Base-by-base conservation (phyloP, 2,329 filamentous ascomycete species). In the Sporothrix brunneoviolacea region DNA sequence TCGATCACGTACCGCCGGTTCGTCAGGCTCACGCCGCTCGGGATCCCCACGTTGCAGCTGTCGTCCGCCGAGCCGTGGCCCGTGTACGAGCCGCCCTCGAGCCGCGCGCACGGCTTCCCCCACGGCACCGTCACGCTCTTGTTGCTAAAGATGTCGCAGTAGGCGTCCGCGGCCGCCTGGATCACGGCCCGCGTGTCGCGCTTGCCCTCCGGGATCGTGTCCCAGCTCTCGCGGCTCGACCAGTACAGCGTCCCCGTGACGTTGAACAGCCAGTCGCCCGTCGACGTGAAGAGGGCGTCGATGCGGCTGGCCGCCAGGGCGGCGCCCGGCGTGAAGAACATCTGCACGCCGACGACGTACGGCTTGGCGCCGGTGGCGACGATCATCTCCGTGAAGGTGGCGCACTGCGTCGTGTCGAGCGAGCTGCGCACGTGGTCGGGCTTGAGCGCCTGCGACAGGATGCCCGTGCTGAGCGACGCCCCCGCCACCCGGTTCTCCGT, bases 371-470 rank as follows among this genome's bases (percentile, higher is more conserved):
- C 43, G n/a, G 51, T 47, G 27, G 60, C 58, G 4, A 64, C 61
- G 16, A 67, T 60, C 54, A 66, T 59, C 58, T 69, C 66, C 15
- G 64, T 67, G 59, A 61, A 69, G 16, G 65, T 65, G 8, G 64
- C 63, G 57, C 66, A 68, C 40, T 60, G 57, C 15, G 59, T 62
- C 50, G 65, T 64, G 60, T 69, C 66, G 57, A 61, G 57, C 32
- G 63, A 62, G 56, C 59, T 64, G 48, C 64, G 60, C 21, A 38
- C 42, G 40, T 44, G 38, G 58, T 63, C 64, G n/a, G 46, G 37
- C 41, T 56, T 59, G 18, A 68, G 58, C 2, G 61, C 47, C 40
- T 61, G 54, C 12, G 55, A 53, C 19, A 68, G 54, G 4, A 66
- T 48, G 3, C 61, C 59, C 15, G 54, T 46, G 18, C 48, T 36